phyloP scores from a whole-genome alignment of 2,329 filamentous ascomycete species.

The Trichoderma polysporum region DNA sequence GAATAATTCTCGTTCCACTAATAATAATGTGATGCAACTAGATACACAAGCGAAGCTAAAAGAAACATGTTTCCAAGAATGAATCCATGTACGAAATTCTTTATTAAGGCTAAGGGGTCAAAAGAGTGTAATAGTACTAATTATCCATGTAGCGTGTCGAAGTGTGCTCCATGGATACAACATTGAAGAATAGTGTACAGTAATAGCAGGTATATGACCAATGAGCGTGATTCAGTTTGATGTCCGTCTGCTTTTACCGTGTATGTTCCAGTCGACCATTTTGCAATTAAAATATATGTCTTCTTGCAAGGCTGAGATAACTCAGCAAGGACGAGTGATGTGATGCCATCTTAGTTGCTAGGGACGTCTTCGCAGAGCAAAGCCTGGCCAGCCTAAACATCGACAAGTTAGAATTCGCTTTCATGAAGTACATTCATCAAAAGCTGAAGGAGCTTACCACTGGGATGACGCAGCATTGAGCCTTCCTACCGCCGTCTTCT shows the following conservation, averaged over 20 bases:
- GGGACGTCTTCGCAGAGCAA: slow-evolving; percentile 4
- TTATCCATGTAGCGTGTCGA: neutral
- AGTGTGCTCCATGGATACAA: neutral
- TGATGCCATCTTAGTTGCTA: neutral
- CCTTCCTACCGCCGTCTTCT: neutral
- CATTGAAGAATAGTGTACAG: neutral
- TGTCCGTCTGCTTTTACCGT: neutral
- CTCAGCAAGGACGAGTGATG: neutral
- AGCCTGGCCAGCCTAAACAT: slow-evolving; percentile 13
- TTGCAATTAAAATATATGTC: neutral
- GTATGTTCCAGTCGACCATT: neutral
- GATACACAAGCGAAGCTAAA: slow-evolving; percentile 38
- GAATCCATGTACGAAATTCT: neutral
- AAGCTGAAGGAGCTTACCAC: neutral
- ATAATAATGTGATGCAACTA: slow-evolving; percentile 38
- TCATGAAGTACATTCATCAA: neutral
- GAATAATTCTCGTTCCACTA: too few relatives aligned
- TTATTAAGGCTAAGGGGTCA: neutral
- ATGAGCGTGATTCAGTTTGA: neutral
- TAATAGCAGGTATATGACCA: neutral
- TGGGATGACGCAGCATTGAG: slow-evolving; percentile 15
- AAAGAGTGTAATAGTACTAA: neutral
- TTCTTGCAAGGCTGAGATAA: neutral
- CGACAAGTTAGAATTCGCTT: neutral
- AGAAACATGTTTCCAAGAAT: neutral